These are phyloP conservation scores for Tetrapisispora taiwanensis DNA, from an alignment of 805 yeast species.

Conservation along the genomic window DNA sequence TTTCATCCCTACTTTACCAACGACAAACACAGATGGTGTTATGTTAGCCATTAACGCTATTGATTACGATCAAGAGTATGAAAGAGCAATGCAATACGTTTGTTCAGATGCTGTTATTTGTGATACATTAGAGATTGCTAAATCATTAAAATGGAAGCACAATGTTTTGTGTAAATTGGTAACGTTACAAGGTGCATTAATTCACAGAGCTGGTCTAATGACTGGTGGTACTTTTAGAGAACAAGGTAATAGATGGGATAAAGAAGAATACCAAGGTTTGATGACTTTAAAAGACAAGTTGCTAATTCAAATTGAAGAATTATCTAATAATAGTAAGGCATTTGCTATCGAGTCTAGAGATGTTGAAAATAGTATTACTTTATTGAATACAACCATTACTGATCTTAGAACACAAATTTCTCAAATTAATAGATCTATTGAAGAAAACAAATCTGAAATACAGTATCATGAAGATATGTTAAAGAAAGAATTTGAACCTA, in stretches of 20 bases:
- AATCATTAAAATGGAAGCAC: constrained; percentile 57
- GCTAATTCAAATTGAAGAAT: constrained; percentile 34
- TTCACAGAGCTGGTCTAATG: constrained; percentile 82
- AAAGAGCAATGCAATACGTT: constrained; percentile 69
- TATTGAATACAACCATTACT: constrained; percentile 38
- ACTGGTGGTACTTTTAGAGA: constrained; percentile 72
- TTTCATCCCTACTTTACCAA: constrained; percentile 42
- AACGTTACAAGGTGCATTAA: constrained; percentile 73
- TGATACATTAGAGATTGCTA: constrained; percentile 60
- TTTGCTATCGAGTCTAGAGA: constrained; percentile 48
- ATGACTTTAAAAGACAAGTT: constrained; percentile 42
- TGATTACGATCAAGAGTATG: constrained; percentile 55
- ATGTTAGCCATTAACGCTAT: constrained; percentile 57
- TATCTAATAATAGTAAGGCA: constrained; percentile 35
- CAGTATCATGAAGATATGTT: constrained; percentile 35
- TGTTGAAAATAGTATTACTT: constrained; percentile 45
- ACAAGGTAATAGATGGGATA: constrained; percentile 55
- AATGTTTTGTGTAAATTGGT: constrained; percentile 57
- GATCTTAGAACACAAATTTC: constrained; percentile 35
- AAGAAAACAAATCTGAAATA: constrained; percentile 42
- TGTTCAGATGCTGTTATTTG: constrained; percentile 75
- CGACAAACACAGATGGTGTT: constrained; percentile 12
- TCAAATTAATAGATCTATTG: constrained; percentile 35
- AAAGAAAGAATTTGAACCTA: constrained; percentile 22
- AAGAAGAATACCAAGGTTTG: constrained; percentile 49